Percentiles rank a stretch among this genome's conserved stretches.
Evolutionary conservation across 2,329 filamentous ascomycete genomes (phyloP).

Genomic region (Dactylella cylindrospora): DNA sequence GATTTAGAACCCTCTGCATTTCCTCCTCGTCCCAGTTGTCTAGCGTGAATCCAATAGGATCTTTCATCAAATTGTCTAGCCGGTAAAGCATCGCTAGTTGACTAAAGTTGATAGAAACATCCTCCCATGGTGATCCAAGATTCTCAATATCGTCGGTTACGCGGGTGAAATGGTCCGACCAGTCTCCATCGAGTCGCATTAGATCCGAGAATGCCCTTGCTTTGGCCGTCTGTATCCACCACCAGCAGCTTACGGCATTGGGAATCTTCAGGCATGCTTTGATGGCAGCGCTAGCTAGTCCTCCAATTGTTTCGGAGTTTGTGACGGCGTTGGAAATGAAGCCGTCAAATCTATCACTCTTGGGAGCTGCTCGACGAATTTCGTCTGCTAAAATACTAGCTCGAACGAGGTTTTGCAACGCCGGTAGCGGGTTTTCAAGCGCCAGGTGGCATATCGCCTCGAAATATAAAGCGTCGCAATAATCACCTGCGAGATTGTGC

Average conservation of each 20-base stretch:
- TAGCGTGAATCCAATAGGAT: slow-evolving; percentile 26
- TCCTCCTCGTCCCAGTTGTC: slow-evolving; percentile 31
- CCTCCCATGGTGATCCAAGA: slow-evolving; percentile 30
- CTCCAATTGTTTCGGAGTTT: neutral
- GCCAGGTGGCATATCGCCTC: slow-evolving; percentile 29
- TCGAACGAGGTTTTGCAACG: slow-evolving; percentile 14
- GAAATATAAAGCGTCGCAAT: slow-evolving; percentile 26
- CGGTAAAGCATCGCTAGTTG: slow-evolving; percentile 23
- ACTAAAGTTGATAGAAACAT: slow-evolving; percentile 4
- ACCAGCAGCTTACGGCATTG: slow-evolving; percentile 24
- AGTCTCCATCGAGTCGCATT: slow-evolving; percentile 22
- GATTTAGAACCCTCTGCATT: slow-evolving; percentile 11
- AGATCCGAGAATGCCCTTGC: slow-evolving; percentile 30
- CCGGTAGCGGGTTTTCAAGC: slow-evolving; percentile 6
- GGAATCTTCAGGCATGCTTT: slow-evolving; percentile 29
- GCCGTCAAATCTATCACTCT: slow-evolving; percentile 22
- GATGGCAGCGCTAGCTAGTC: slow-evolving; percentile 4
- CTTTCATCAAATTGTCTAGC: slow-evolving; percentile 26
- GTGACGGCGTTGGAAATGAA: slow-evolving; percentile 24
- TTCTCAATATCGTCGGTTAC: slow-evolving; percentile 27
- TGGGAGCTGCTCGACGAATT: slow-evolving; percentile 22
- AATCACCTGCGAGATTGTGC: slow-evolving; percentile 8
- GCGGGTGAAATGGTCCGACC: slow-evolving; percentile 24
- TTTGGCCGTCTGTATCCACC: slow-evolving; percentile 37
- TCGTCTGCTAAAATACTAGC: slow-evolving; percentile 23